Evolutionary conservation across 371 early-diverging fungal genomes (phyloP).

Genomic region (Catenaria anguillulae): DNA sequence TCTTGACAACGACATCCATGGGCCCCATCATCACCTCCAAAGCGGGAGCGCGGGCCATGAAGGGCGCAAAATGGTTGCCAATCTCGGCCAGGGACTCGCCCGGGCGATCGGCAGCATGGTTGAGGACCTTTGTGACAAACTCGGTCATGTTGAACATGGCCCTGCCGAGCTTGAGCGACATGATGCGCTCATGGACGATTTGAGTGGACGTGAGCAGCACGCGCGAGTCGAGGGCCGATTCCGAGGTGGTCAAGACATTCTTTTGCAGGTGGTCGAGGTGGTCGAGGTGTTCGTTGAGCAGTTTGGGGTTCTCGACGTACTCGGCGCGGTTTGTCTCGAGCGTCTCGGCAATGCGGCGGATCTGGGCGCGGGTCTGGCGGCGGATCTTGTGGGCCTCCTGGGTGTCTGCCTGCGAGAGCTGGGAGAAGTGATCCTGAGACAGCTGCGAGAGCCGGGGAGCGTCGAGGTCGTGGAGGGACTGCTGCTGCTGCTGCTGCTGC

Average conservation of each 20-base stretch:
- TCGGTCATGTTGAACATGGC: neutral
- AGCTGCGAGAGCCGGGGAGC: too few species aligned
- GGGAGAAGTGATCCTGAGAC: too few species aligned
- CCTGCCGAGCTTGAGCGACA: neutral
- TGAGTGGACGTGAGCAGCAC: neutral
- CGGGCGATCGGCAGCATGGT: neutral
- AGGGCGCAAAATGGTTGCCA: neutral
- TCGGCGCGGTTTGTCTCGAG: neutral
- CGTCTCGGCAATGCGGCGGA: neutral
- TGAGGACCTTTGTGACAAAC: neutral
- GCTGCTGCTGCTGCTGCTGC: too few species aligned
- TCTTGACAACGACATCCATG: neutral
- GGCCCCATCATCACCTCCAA: constrained; percentile 1
- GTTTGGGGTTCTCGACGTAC: neutral
- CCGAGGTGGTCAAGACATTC: neutral
- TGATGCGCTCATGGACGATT: neutral
- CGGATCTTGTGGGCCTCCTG: neutral
- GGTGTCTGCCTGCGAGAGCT: too few species aligned
- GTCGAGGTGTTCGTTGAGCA: neutral
- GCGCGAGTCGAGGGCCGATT: neutral
- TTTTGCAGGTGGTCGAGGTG: neutral
- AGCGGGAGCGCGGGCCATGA: neutral
- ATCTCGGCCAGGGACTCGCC: neutral
- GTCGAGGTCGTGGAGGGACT: too few species aligned
- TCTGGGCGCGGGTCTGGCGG: neutral